Conservation (phyloP, 1,284 basidiomycete species). For the Ceratobasidium sp. region DNA sequence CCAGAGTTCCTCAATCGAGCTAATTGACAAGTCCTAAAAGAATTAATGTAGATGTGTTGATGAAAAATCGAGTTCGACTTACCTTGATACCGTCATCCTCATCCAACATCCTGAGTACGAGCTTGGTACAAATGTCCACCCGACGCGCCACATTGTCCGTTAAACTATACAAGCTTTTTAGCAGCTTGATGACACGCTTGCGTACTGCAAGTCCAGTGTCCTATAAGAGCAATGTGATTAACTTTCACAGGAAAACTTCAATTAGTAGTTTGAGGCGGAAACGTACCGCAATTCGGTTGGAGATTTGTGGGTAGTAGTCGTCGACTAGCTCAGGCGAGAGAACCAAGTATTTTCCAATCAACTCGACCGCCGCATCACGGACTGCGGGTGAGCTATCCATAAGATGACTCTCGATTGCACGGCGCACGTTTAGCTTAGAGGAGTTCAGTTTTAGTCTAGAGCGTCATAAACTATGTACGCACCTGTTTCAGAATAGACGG, state of each 20-base stretch:
- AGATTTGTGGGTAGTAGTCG: slow-evolving; percentile 87
- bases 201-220: slow-evolving; percentile 93
- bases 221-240: slow-evolving; percentile 58
- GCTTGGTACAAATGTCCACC: slow-evolving; percentile 82
- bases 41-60: neutral
- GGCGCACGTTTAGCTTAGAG: slow-evolving; percentile 73
- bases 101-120: slow-evolving; percentile 88
- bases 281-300: slow-evolving; percentile 85
- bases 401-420: slow-evolving; percentile 88
- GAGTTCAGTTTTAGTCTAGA: neutral
- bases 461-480: slow-evolving; percentile 49
- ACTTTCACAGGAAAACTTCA: no score
- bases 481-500: slow-evolving; percentile 82
- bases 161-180: slow-evolving; percentile 82
- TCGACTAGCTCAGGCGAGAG: slow-evolving; percentile 84
- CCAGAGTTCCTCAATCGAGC: slow-evolving; percentile 90
- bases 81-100: slow-evolving; percentile 91
- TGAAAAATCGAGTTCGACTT: slow-evolving; percentile 18
- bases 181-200: slow-evolving; percentile 93
- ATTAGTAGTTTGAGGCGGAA: neutral
- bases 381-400: slow-evolving; percentile 92
- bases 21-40: slow-evolving; percentile 81
- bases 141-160: slow-evolving; percentile 67
- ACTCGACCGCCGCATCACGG: slow-evolving; percentile 93
- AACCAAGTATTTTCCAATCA: slow-evolving; percentile 95